Conservation (phyloP, 129 eudicot genomes). For the Arctium lappa region DNA sequence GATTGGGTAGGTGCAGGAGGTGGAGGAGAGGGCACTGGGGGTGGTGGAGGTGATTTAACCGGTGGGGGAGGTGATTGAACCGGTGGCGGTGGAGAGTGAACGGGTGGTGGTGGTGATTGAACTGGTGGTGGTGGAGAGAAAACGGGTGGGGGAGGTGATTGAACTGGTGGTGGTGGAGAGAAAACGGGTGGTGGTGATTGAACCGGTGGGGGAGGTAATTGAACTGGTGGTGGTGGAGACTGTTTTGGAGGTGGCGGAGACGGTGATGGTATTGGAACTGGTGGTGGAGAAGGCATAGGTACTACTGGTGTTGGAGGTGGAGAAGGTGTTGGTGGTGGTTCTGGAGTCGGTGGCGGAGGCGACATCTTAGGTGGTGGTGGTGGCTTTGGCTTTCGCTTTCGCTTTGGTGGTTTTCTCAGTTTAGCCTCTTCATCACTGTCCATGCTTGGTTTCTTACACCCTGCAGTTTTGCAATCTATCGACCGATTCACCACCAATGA, state of each 20-base stretch:
- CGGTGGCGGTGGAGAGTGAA: conserved; percentile 33
- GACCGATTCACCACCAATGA: conserved; percentile 31
- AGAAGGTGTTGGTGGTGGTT: background rate
- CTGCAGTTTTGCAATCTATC: conserved; percentile 31
- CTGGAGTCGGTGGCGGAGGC: background rate
- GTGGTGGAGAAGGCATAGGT: background rate
- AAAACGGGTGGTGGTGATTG: conserved; percentile 20
- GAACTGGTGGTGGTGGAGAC: conserved; percentile 8
- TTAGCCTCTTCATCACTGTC: conserved; percentile 28
- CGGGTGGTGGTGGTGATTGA: conserved; percentile 28
- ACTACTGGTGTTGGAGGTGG: background rate
- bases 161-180: conserved; percentile 17
- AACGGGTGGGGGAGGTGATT: conserved; percentile 24
- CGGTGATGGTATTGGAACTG: background rate
- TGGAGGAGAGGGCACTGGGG: conserved; percentile 11
- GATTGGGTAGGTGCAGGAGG: background rate
- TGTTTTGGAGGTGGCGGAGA: conserved; percentile 1
- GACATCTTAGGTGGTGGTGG: conserved; percentile 5
- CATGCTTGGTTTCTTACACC: background rate
- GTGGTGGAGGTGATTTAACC: conserved; percentile 14
- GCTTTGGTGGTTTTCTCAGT: conserved; percentile 4
- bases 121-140: conserved; percentile 12
- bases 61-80: conserved; percentile 27
- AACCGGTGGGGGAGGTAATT: background rate
- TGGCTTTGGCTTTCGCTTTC: background rate